Conservation (phyloP, 2,329 filamentous ascomycete species). For the Apiospora malaysiana region DNA sequence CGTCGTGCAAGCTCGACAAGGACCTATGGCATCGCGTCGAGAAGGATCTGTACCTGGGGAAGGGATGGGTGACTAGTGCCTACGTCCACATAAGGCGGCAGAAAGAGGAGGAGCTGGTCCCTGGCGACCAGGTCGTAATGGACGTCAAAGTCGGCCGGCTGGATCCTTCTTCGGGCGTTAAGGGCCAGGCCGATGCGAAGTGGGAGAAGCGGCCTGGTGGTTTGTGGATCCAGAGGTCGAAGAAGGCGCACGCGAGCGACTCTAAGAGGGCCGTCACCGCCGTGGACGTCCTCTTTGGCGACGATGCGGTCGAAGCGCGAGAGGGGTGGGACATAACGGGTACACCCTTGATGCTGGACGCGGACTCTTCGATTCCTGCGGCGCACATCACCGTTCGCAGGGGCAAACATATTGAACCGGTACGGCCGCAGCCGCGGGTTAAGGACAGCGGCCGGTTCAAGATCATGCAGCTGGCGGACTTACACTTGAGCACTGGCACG, state of each 20-base stretch:
- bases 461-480: slow-evolving; percentile 94
- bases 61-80: slow-evolving; percentile 75
- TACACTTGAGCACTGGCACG: slow-evolving; percentile 90
- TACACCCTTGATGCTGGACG: slow-evolving; percentile 74
- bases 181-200: slow-evolving; percentile 60
- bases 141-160: slow-evolving; percentile 78
- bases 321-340: slow-evolving; percentile 83
- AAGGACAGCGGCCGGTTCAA: slow-evolving; percentile 93
- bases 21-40: slow-evolving; percentile 81
- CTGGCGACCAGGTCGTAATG: slow-evolving; percentile 78
- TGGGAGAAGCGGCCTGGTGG: slow-evolving; percentile 83
- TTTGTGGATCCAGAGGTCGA: slow-evolving; percentile 81
- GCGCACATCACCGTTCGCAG: slow-evolving; percentile 80
- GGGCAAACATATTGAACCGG: slow-evolving; percentile 67
- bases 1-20: slow-evolving; percentile 76
- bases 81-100: slow-evolving; percentile 85
- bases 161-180: slow-evolving; percentile 65
- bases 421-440: slow-evolving; percentile 78
- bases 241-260: slow-evolving; percentile 75
- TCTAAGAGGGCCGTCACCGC: slow-evolving; percentile 77
- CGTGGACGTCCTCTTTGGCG: slow-evolving; percentile 85
- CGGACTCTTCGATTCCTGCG: slow-evolving; percentile 64
- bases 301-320: slow-evolving; percentile 89
- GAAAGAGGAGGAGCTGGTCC: slow-evolving; percentile 80
- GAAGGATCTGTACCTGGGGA: slow-evolving; percentile 85